Percentiles rank a stretch among this genome's conserved stretches.
Evolutionary conservation across 768 basidiomycete species (phyloP).

Genomic region (Cystofilobasidium capitatum): DNA sequence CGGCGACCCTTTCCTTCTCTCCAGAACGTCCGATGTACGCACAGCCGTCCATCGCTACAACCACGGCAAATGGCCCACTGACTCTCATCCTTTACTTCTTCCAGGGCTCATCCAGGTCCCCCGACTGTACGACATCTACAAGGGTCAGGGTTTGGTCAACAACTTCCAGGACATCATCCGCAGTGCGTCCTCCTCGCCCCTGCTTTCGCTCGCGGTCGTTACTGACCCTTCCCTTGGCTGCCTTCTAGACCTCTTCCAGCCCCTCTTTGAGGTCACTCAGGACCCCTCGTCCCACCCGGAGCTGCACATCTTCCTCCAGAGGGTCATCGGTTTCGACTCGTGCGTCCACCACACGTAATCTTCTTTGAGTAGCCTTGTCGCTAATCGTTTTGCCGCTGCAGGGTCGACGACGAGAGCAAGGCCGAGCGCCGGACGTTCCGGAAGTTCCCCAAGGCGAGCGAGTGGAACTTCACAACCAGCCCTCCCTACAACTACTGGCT

Average conservation of each 20-base stretch:
- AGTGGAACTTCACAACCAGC: conserved; percentile 81
- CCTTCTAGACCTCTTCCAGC: conserved; percentile 70
- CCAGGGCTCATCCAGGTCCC: conserved; percentile 84
- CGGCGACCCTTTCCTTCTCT: background rate
- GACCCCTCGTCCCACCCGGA: conserved; percentile 85
- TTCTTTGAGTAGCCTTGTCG: background rate
- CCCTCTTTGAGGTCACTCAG: conserved; percentile 90
- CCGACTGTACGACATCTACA: conserved; percentile 89
- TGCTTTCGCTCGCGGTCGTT: background rate
- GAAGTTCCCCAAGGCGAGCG: conserved; percentile 81
- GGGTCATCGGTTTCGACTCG: conserved; percentile 94
- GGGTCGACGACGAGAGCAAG: conserved; percentile 94
- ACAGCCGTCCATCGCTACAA: background rate
- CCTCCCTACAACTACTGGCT: conserved; percentile 96
- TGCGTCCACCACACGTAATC: background rate
- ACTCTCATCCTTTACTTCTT: conserved; percentile 36
- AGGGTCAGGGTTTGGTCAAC: conserved; percentile 66
- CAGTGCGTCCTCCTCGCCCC: conserved; percentile 50
- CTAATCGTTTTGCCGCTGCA: background rate
- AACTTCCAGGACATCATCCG: conserved; percentile 84
- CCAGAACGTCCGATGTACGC: conserved; percentile 56
- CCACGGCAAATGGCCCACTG: background rate
- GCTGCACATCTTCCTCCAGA: conserved; percentile 85
- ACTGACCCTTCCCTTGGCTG: background rate
- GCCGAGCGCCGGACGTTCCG: conserved; percentile 79